These are phyloP conservation scores for Trichoderma sp. DNA, from an alignment of 2,329 filamentous ascomycete species.

Conservation along the genomic window DNA sequence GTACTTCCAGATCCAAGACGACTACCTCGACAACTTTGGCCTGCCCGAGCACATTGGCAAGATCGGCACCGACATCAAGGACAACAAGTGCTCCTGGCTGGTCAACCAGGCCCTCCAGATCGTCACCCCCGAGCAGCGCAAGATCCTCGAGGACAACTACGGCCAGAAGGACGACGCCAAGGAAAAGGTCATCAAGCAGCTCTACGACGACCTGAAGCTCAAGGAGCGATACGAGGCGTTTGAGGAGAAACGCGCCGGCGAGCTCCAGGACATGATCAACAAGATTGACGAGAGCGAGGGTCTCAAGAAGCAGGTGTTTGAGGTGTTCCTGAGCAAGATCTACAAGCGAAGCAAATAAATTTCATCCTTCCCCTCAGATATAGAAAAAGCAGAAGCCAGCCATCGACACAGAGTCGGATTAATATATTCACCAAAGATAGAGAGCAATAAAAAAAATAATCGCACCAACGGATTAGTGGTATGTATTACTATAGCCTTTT, in stretches of 20 bases:
- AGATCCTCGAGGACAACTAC: conserved; percentile 88
- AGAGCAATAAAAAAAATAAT: not conserved
- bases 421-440: conserved; percentile 2
- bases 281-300: conserved; percentile 81
- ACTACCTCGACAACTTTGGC: conserved; percentile 98
- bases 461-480: not conserved
- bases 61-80: conserved; percentile 97
- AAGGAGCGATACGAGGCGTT: conserved; percentile 82
- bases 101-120: conserved; percentile 88
- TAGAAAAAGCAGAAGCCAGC: not conserved
- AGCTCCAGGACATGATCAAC: conserved; percentile 72
- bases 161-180: conserved; percentile 81
- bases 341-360: conserved; percentile 95
- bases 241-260: conserved; percentile 81
- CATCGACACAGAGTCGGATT: not conserved
- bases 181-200: conserved; percentile 81
- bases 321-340: conserved; percentile 90
- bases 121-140: conserved; percentile 78
- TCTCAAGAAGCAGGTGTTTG: conserved; percentile 85
- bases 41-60: conserved; percentile 92
- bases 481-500: not conserved
- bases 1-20: conserved; percentile 99
- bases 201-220: conserved; percentile 82
- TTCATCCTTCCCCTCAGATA: not conserved
- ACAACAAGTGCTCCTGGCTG: conserved; percentile 99